A percentile compares a stretch with the other conserved stretches of the same genome.
Conservation (phyloP, 2,329 filamentous ascomycete species). For the Fusarium poae region DNA sequence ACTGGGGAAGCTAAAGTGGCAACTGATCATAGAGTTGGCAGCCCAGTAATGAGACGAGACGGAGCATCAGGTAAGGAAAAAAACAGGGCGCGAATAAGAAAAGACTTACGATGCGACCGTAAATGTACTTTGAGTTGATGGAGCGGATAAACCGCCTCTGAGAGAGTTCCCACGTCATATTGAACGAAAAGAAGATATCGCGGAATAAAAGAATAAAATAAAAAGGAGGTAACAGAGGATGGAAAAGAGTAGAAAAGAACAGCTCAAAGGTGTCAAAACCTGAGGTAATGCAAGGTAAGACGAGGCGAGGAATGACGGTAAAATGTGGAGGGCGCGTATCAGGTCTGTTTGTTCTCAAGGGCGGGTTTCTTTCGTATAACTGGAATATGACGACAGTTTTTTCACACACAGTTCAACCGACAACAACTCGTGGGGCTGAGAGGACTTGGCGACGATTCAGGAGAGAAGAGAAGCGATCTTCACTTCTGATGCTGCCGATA, state of each 20-base stretch:
- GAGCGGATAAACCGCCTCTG: constrained; percentile 43
- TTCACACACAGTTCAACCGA: constrained; percentile 29
- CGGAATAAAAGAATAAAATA: constrained; percentile 7
- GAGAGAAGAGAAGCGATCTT: not conserved
- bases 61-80: constrained; percentile 13
- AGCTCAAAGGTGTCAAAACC: constrained; percentile 6
- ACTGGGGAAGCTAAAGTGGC: constrained; percentile 40
- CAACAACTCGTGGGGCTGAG: constrained; percentile 3
- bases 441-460: constrained; percentile 28
- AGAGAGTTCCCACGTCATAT: constrained; percentile 43
- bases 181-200: not conserved
- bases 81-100: constrained; percentile 14
- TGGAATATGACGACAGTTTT: constrained; percentile 39
- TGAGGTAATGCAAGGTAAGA: not conserved
- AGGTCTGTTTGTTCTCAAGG: constrained; percentile 22
- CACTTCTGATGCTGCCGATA: not conserved
- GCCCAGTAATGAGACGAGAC: not conserved
- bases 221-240: constrained; percentile 10
- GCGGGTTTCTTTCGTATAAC: constrained; percentile 25
- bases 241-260: constrained; percentile 7
- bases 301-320: constrained; percentile 1
- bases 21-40: constrained; percentile 39
- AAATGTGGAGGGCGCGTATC: constrained; percentile 1
- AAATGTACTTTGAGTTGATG: constrained; percentile 45
- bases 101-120: constrained; percentile 42